Evolutionary conservation across 1,284 basidiomycete genomes (phyloP).

Genomic region (Cryptococcus neoformans): DNA sequence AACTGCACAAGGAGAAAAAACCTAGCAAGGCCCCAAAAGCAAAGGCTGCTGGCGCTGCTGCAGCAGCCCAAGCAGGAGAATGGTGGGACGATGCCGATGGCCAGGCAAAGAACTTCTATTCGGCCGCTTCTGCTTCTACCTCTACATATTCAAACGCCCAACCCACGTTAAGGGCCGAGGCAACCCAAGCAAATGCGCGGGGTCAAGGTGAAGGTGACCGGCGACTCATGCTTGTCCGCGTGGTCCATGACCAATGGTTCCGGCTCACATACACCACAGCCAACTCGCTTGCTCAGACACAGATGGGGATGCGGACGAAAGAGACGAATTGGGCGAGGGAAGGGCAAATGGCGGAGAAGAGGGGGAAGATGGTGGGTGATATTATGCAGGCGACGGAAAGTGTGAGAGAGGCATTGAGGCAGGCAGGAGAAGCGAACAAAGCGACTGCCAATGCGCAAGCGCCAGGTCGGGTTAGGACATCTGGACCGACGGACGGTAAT

Average conservation of each 20-base stretch:
- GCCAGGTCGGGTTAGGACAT: no score
- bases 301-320: not conserved
- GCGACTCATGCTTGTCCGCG: slow-evolving; percentile 32
- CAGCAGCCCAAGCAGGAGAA: not conserved
- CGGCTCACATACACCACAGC: slow-evolving; percentile 3
- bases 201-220: slow-evolving; percentile 8
- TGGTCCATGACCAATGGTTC: slow-evolving; percentile 31
- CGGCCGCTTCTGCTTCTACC: no score
- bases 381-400: not conserved
- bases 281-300: not conserved
- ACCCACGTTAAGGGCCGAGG: not conserved
- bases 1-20: no score
- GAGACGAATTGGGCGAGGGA: not conserved
- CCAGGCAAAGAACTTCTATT: no score
- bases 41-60: not conserved
- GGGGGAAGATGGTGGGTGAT: not conserved
- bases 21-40: not conserved
- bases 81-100: no score
- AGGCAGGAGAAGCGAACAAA: no score
- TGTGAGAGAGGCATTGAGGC: not conserved
- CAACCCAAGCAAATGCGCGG: no score
- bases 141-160: no score
- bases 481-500: no score
- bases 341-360: not conserved
- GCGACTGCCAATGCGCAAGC: no score